A percentile compares a stretch with the other conserved stretches of the same genome.
Conservation (phyloP, 176 grass and related monocot species). For the Cocos nucifera region DNA sequence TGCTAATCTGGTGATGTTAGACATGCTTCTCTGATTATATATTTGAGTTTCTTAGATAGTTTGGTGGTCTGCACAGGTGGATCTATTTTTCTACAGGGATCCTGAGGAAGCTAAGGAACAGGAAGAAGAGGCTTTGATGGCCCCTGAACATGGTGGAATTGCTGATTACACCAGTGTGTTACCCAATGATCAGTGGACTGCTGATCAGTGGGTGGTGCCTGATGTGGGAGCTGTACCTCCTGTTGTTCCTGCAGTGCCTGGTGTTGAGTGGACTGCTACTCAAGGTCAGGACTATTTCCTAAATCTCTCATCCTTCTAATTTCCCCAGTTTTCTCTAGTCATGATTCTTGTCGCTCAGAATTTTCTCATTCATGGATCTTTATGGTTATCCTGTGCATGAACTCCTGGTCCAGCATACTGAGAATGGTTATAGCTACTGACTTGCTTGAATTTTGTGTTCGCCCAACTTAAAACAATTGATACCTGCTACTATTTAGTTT, state of each 20-base stretch:
- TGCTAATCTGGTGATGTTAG: no score
- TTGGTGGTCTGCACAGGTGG: constrained; percentile 38
- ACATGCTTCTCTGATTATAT: no score
- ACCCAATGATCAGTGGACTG: constrained; percentile 45
- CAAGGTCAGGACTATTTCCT: constrained; percentile 32
- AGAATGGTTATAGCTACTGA: no score
- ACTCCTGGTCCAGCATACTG: no score
- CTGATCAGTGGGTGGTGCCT: constrained; percentile 65
- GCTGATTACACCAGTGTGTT: constrained; percentile 38
- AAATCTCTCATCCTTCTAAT: background rate
- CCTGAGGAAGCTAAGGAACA: constrained; percentile 88
- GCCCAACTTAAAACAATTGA: no score
- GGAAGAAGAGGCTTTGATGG: constrained; percentile 58
- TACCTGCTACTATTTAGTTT: no score
- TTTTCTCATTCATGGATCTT: no score
- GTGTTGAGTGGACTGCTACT: constrained; percentile 34
- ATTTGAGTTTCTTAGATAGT: no score
- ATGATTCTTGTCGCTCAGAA: no score
- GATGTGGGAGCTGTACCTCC: constrained; percentile 23
- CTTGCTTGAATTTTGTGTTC: no score
- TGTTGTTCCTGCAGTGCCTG: constrained; percentile 15
- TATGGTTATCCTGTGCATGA: no score
- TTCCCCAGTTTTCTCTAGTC: background rate
- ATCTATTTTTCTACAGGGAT: constrained; percentile 88
- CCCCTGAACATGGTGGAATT: constrained; percentile 46